Evolutionary conservation across 2,329 filamentous ascomycete species (phyloP), one percentile per base, ranked within the genome.

Genomic region (Chrysosporium keratinophilum): DNA sequence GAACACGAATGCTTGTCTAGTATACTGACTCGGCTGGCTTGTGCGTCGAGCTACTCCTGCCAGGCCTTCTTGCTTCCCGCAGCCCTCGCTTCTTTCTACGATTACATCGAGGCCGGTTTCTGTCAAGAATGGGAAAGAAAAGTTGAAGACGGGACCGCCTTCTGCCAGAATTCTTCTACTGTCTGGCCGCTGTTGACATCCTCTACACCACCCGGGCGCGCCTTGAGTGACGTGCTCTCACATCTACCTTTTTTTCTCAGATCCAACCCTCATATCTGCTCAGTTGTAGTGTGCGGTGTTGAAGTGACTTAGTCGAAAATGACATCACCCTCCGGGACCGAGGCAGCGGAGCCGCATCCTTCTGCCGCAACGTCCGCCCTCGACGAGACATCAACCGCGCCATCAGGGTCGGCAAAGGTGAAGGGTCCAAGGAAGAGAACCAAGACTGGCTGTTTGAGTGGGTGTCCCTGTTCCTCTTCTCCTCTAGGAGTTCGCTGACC

Each of bases 381-480:
- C 9, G 52, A 49, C 17, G 46, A 45, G 6, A 52, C 57, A 33
- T 59, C 47, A 17, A 39, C 53, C 10, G 62, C 59, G 44, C 61
- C 61, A 50, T 52, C 59, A 14, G 54, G 58, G 39, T 41, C 58
- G 17, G 62, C 62, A 43, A 67, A 62, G 56, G 56, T 50, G 19
- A 60, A 60, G 57, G 55, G 54, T 2, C 54, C 75, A 19, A 79
- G 80, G 62, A 88, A 84, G 67, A 78, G 90, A 63, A 95, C 90
- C 50, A 96, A 96, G 73, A 95, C 90, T 1, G 90, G 90, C 12
- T 96, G 90, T 67, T 72, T 95, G 57, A 96, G 85, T 89, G 78
- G 69, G 84, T 76, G 48, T 45, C 44, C 17, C 45, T 12, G n/a
- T 41, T 54, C 31, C 31, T 44, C 31, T 54, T 17, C 28, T 43